Evolutionary conservation across 2,329 filamentous ascomycete genomes (phyloP), one percentile per base, ranked within the genome.

Genomic region (Xylariaceae sp.): DNA sequence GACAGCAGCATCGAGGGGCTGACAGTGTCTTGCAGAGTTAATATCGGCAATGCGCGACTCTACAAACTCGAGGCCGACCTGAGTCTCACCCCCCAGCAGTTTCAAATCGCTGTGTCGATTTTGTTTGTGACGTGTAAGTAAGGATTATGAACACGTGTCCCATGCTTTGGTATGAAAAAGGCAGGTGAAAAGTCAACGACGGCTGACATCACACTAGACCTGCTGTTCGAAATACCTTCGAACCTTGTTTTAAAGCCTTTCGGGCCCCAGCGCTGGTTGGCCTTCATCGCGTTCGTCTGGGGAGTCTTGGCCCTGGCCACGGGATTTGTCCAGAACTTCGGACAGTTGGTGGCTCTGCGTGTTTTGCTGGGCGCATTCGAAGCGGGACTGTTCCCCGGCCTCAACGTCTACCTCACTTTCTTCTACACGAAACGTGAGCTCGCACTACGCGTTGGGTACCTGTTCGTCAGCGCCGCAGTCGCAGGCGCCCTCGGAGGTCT

Each of bases 371-470:
- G 84, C 4, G 67, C 73, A 5, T 70, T 85, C 27, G 54, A 58
- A 36, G 54, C 54, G 3, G 55, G 55, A 1, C 40, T 56, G 9
- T 57, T 58, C 34, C 54, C 54, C 2, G 54, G 52, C 1, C 46
- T 56, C 19, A 56, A 53, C 34, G 47, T 56, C 3, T 56, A 57
- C 50, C 68, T 88, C 13, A 87, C 83, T 0, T 74, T 87, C 48
- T 88, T 86, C 67, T 88, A 88, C 63, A 83, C 78, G 32, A 83
- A 83, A 54, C 70, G 73, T 18, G 84, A 88, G 60, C 71, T 88
- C 2, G 83, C 82, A 4, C 62, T 87, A 29, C 76, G 85, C 2
- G 79, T 87, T 3, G 82, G 81, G 2, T 87, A 85, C 50, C 69
- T 88, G 0, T 87, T 88, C 54, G 78, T 83, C 35, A 76, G 71